phyloP scores from a whole-genome alignment of 192 early-diverging fungal species.

The Mortierella antarctica region DNA sequence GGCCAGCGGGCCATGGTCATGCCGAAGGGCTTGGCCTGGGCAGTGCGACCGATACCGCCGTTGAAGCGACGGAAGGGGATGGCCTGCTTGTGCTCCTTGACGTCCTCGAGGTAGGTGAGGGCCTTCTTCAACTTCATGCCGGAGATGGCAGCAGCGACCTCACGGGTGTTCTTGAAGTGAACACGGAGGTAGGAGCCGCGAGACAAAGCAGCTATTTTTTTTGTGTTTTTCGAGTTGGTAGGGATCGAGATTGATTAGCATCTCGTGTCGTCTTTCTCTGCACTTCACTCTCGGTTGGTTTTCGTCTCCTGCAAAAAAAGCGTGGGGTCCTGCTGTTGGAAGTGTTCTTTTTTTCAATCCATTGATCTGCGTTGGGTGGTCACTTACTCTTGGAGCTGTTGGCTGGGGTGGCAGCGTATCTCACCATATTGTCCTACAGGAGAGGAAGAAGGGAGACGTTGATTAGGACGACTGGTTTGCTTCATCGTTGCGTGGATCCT shows the following conservation, averaged over 20 bases:
- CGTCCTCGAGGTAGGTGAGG: conserved; percentile 90
- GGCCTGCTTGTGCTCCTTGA: conserved; percentile 96
- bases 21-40: conserved; percentile 95
- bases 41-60: conserved; percentile 96
- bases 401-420: conserved; percentile 78
- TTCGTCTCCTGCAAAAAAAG: neutral
- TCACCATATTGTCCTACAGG: conserved; percentile 64
- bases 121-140: conserved; percentile 95
- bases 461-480: conserved; percentile 4
- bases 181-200: conserved; percentile 94
- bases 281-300: neutral
- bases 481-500: no score
- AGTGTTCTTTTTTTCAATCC: neutral
- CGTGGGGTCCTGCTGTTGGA: neutral
- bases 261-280: neutral
- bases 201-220: conserved; percentile 80
- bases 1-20: conserved; percentile 93
- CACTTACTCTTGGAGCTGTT: conserved; percentile 73
- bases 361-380: conserved; percentile 2
- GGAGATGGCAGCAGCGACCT: conserved; percentile 92
- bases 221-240: neutral
- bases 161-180: conserved; percentile 99
- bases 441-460: conserved; percentile 3
- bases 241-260: conserved; percentile 1
- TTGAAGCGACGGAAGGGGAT: conserved; percentile 98